phyloP scores from a whole-genome alignment of 257 asterid genomes.

The Jacaranda copaia region DNA sequence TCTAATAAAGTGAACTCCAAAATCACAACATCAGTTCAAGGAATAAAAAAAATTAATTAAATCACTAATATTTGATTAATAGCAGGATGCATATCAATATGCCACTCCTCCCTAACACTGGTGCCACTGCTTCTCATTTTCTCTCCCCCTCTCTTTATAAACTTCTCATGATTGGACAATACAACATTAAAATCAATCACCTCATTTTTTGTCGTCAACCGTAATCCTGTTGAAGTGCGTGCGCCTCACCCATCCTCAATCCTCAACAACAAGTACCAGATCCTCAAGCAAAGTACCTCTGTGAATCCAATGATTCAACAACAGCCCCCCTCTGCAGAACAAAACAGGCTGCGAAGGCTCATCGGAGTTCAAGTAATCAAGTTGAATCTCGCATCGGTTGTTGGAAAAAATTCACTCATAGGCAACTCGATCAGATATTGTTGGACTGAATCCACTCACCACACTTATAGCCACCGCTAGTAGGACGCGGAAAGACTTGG shows the following conservation, averaged over 20 bases:
- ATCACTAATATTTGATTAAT: slow-evolving; percentile 87
- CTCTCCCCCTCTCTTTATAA: slow-evolving; percentile 77
- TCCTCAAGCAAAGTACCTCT: slow-evolving; percentile 94
- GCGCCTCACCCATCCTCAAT: slow-evolving; percentile 97
- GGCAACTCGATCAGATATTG: slow-evolving; percentile 97
- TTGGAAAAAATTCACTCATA: slow-evolving; percentile 85
- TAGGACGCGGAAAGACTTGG: slow-evolving; percentile 95
- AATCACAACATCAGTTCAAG: not conserved
- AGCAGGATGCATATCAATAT: no score
- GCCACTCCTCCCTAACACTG: slow-evolving; percentile 58
- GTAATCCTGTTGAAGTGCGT: slow-evolving; percentile 90
- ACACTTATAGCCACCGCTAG: slow-evolving; percentile 98
- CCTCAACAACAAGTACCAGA: no score
- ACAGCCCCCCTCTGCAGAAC: slow-evolving; percentile 88
- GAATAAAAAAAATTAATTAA: not conserved
- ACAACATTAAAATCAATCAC: slow-evolving; percentile 97
- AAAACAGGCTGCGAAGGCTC: slow-evolving; percentile 96
- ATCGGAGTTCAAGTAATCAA: slow-evolving; percentile 90
- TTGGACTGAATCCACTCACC: slow-evolving; percentile 99
- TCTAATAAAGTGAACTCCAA: not conserved
- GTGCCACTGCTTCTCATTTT: slow-evolving; percentile 49
- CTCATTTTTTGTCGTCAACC: slow-evolving; percentile 98
- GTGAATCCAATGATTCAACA: slow-evolving; percentile 91
- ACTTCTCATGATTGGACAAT: slow-evolving; percentile 89
- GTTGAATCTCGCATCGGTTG: slow-evolving; percentile 92